A percentile compares a stretch with the other conserved stretches of the same genome.
Evolutionary conservation across 1,284 basidiomycete genomes (phyloP).

Genomic region (Exobasidium rhododendri): DNA sequence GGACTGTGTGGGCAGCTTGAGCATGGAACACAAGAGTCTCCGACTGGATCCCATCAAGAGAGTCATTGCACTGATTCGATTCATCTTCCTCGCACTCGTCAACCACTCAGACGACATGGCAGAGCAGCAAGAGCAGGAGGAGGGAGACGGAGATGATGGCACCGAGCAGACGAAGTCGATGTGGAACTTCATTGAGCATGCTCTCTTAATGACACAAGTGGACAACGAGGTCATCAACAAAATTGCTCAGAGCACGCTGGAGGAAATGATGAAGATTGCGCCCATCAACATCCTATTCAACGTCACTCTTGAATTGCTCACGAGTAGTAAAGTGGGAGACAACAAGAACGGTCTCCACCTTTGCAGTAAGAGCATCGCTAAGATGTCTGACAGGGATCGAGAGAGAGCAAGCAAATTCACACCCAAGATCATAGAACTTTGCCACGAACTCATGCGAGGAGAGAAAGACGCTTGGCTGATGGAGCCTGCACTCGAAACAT

Average conservation of each 20-base stretch:
- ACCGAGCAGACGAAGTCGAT: not conserved
- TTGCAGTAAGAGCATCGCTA: slow-evolving; percentile 29
- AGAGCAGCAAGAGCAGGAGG: not conserved
- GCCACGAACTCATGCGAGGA: not conserved
- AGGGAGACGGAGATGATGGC: not conserved
- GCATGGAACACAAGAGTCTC: slow-evolving; percentile 43
- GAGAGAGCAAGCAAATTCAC: slow-evolving; percentile 25
- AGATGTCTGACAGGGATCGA: slow-evolving; percentile 24
- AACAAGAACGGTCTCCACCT: slow-evolving; percentile 33
- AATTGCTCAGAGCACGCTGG: slow-evolving; percentile 25
- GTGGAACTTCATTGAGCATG: slow-evolving; percentile 15
- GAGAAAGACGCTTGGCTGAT: slow-evolving; percentile 18
- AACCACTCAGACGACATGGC: not conserved
- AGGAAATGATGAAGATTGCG: slow-evolving; percentile 33
- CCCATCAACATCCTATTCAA: slow-evolving; percentile 30
- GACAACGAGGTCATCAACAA: not conserved
- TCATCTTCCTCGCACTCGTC: slow-evolving; percentile 18
- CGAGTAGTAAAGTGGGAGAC: slow-evolving; percentile 19
- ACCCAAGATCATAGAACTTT: slow-evolving; percentile 23
- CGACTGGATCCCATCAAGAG: slow-evolving; percentile 37
- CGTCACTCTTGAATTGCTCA: slow-evolving; percentile 29
- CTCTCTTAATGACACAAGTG: not conserved
- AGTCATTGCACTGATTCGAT: slow-evolving; percentile 36
- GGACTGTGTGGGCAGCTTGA: slow-evolving; percentile 30
- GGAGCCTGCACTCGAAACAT: slow-evolving; percentile 31